A percentile compares a stretch with the other conserved stretches of the same genome.
Conservation (phyloP, 2,329 filamentous ascomycete genomes). For the Fusarium nygamai region DNA sequence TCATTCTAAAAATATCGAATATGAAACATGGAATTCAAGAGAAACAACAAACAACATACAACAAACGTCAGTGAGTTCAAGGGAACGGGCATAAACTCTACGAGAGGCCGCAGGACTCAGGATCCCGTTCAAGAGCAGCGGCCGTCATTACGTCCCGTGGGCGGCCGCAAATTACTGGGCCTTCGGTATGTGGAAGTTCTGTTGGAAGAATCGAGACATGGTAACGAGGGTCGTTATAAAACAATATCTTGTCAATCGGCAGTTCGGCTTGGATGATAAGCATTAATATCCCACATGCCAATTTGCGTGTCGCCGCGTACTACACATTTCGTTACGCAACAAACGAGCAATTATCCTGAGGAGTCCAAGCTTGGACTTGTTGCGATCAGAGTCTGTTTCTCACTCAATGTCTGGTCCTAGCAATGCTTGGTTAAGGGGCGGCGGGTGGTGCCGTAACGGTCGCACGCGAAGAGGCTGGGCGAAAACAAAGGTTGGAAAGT, state of each 20-base stretch:
- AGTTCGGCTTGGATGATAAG: constrained; percentile 46
- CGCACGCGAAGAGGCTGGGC: constrained; percentile 74
- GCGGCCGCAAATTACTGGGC: background rate
- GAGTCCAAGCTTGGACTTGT: constrained; percentile 61
- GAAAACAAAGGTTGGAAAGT: constrained; percentile 67
- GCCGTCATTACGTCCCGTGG: background rate
- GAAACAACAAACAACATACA: background rate
- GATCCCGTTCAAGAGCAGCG: background rate
- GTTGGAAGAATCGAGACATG: background rate
- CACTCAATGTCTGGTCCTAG: constrained; percentile 70
- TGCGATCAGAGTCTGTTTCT: constrained; percentile 64
- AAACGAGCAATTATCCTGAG: constrained; percentile 34
- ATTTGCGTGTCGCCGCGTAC: constrained; percentile 69
- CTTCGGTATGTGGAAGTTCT: background rate
- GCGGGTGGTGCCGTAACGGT: constrained; percentile 66
- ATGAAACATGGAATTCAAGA: background rate
- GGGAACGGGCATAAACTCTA: background rate
- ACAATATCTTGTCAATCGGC: background rate
- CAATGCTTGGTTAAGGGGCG: constrained; percentile 71
- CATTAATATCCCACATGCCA: constrained; percentile 63
- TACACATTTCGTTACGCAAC: constrained; percentile 62
- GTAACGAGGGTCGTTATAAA: background rate
- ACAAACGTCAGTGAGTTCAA: background rate
- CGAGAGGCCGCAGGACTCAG: background rate
- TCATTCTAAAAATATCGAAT: background rate